These are phyloP conservation scores for Diospyros kaki DNA, from an alignment of 148 eudicot genomes.

Conservation along the genomic window DNA sequence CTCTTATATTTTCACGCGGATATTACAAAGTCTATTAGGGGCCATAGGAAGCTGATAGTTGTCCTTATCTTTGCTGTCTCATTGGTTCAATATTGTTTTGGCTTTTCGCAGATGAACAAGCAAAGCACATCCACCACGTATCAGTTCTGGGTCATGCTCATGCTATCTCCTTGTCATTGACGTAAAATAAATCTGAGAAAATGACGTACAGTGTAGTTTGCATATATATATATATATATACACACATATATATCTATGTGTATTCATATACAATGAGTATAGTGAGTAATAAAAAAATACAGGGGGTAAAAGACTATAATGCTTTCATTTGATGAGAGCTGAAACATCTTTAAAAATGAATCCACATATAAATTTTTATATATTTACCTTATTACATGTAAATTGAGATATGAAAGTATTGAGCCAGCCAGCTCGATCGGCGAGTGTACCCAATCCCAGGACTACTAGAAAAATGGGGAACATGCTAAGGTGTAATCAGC, in stretches of 20 bases:
- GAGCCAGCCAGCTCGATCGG: too few relatives aligned
- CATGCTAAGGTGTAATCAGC: too few relatives aligned
- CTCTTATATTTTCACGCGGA: not conserved
- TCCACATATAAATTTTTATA: too few relatives aligned
- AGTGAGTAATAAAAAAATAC: too few relatives aligned
- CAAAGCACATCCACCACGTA: not conserved
- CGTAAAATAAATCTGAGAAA: not conserved
- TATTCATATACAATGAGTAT: not conserved
- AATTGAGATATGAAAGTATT: too few relatives aligned
- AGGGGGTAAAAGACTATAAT: too few relatives aligned
- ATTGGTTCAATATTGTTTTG: not conserved
- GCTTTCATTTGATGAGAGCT: too few relatives aligned
- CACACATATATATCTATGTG: not conserved
- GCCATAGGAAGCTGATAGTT: not conserved
- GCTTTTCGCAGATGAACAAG: not conserved
- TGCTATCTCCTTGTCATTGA: slow-evolving; percentile 3
- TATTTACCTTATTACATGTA: too few relatives aligned
- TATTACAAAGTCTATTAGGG: not conserved
- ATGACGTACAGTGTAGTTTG: not conserved
- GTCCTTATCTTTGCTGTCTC: not conserved
- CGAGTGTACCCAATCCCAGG: too few relatives aligned
- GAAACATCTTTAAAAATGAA: too few relatives aligned
- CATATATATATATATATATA: too few relatives aligned
- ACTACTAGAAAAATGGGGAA: too few relatives aligned
- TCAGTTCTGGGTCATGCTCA: not conserved